A percentile compares a stretch with the other conserved stretches of the same genome.
Conservation (phyloP, 352 stramenopile genomes). For the Globisporangium splendens region DNA sequence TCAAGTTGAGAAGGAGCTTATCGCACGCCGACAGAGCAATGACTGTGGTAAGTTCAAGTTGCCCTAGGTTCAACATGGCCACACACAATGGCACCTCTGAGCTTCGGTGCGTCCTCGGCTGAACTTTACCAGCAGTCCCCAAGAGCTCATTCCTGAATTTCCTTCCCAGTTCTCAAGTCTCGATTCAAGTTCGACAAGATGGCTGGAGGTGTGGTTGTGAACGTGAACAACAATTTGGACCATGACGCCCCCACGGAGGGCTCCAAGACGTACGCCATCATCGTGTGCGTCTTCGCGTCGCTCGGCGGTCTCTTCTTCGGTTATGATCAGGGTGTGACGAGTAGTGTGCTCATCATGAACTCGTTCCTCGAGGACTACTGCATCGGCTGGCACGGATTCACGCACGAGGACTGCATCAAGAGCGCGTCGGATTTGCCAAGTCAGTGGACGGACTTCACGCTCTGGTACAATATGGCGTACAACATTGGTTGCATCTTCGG, state of each 20-base stretch:
- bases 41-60: not conserved
- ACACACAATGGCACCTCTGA: not conserved
- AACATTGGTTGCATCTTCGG: constrained; percentile 35
- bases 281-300: too few species aligned
- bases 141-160: not conserved
- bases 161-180: not conserved
- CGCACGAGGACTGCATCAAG: constrained; percentile 20
- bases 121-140: not conserved
- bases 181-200: not conserved
- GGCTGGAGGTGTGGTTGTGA: not conserved
- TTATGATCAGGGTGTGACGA: too few species aligned
- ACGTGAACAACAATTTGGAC: too few species aligned
- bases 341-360: too few species aligned
- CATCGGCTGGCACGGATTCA: constrained; percentile 20
- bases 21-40: too few species aligned
- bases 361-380: constrained; percentile 23
- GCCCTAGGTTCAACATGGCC: not conserved
- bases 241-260: too few species aligned
- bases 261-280: too few species aligned
- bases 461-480: constrained; percentile 41
- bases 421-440: constrained; percentile 13
- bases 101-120: not conserved
- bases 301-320: too few species aligned
- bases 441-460: constrained; percentile 25
- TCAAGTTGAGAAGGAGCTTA: too few species aligned